Conservation (phyloP, 148 eudicot genomes). For the Beta vulgaris region DNA sequence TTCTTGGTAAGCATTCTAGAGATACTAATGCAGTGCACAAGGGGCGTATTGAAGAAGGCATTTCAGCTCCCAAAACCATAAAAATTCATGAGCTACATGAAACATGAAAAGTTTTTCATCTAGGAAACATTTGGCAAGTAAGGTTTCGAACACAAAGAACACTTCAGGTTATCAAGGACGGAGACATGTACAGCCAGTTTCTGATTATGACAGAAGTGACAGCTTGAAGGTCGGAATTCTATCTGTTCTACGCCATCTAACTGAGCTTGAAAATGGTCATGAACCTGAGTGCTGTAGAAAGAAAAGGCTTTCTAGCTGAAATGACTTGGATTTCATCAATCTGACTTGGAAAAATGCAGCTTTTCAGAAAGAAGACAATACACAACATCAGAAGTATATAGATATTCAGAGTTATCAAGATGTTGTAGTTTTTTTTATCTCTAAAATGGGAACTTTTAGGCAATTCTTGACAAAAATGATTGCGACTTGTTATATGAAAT, state of each 20-base stretch:
- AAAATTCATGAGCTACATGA: conserved; percentile 33
- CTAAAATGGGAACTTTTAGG: neutral
- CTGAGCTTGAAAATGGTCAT: neutral
- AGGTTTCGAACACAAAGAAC: neutral
- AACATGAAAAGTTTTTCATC: conserved; percentile 8
- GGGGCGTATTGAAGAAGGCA: conserved; percentile 23
- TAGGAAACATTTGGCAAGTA: neutral
- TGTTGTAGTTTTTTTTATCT: neutral
- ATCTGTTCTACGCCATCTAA: neutral
- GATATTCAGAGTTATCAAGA: neutral
- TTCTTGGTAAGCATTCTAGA: conserved; percentile 41
- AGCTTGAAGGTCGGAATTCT: neutral
- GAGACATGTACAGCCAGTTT: neutral
- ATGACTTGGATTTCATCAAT: neutral
- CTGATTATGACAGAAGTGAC: neutral
- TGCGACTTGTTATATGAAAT: neutral
- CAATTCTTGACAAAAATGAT: neutral
- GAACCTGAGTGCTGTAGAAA: neutral
- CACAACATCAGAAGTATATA: neutral
- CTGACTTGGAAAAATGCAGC: neutral
- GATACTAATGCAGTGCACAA: conserved; percentile 17
- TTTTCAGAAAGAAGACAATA: neutral
- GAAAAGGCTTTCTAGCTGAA: neutral
- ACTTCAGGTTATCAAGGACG: neutral
- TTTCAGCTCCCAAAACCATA: conserved; percentile 35